Evolutionary conservation across 306 rosid species (phyloP).

Genomic region (Hylodesmum podocarpum): DNA sequence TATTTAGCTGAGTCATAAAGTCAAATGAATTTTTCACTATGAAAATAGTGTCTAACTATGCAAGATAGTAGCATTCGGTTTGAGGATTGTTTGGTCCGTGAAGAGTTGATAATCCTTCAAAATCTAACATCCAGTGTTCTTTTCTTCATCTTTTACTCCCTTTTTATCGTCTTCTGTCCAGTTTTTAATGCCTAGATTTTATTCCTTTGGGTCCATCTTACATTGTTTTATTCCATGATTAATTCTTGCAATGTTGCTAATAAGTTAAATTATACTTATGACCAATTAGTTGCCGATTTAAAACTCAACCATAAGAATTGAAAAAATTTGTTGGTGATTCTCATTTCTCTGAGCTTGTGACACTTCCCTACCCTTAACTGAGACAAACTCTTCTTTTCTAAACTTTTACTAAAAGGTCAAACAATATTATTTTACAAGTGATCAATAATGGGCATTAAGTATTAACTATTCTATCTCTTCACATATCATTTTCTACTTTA

Average conservation of each 20-base stretch:
- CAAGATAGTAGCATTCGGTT: not conserved
- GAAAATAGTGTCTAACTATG: not conserved
- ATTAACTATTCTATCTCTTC: not conserved
- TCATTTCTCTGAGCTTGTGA: not conserved
- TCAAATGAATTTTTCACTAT: not conserved
- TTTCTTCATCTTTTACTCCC: not conserved
- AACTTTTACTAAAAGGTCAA: not conserved
- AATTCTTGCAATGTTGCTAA: not conserved
- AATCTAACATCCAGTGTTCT: constrained; percentile 17
- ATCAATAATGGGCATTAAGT: not conserved
- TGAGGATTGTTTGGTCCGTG: constrained; percentile 40
- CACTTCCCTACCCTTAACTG: not conserved
- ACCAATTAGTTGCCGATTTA: not conserved
- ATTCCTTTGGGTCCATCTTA: constrained; percentile 28
- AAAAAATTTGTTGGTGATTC: not conserved
- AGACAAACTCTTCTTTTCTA: not conserved
- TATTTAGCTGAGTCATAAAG: not conserved
- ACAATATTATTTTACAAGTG: not conserved
- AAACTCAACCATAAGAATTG: not conserved
- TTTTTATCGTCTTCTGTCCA: constrained; percentile 15
- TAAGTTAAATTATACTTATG: not conserved
- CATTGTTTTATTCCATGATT: not conserved
- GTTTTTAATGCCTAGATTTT: constrained; percentile 33
- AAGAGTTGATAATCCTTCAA: constrained; percentile 28
- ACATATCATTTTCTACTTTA: not conserved